Percentiles rank a stretch among this genome's conserved stretches.
These are phyloP conservation scores for Chrysosporium keratinophilum DNA, from an alignment of 2,329 filamentous ascomycete genomes.

Conservation along the genomic window DNA sequence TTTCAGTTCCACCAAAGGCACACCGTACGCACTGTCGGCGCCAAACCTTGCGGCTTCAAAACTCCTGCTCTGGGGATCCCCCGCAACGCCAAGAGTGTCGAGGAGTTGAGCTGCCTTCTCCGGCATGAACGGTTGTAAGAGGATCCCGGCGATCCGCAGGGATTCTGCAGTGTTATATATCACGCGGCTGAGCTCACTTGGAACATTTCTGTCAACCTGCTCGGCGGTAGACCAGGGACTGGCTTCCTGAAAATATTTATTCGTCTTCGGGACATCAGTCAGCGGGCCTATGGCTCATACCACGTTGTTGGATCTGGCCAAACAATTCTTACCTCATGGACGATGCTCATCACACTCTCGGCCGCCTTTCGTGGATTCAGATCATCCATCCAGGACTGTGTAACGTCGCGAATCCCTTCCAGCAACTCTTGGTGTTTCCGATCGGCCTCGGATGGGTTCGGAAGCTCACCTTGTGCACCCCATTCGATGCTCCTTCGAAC, in stretches of 20 bases:
- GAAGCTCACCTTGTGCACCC: constrained; percentile 23
- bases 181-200: constrained; percentile 43
- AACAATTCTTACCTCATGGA: constrained; percentile 9
- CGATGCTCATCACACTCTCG: constrained; percentile 47
- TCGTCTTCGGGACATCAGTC: constrained; percentile 41
- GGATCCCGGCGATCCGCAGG: constrained; percentile 66
- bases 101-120: constrained; percentile 61
- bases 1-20: constrained; percentile 32
- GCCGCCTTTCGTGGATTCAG: constrained; percentile 57
- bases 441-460: constrained; percentile 24
- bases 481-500: constrained; percentile 49
- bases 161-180: constrained; percentile 67
- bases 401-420: constrained; percentile 30
- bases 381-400: constrained; percentile 50
- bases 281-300: not conserved
- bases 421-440: constrained; percentile 35
- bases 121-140: constrained; percentile 88
- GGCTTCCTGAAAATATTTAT: constrained; percentile 54
- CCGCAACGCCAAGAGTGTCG: constrained; percentile 62
- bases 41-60: constrained; percentile 54
- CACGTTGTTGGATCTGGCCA: not conserved
- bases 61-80: constrained; percentile 44
- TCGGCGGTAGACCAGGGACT: constrained; percentile 52
- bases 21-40: constrained; percentile 61
- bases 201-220: constrained; percentile 23